phyloP scores from a whole-genome alignment of 2,329 filamentous ascomycete species.

The Alternaria triticimaculans region DNA sequence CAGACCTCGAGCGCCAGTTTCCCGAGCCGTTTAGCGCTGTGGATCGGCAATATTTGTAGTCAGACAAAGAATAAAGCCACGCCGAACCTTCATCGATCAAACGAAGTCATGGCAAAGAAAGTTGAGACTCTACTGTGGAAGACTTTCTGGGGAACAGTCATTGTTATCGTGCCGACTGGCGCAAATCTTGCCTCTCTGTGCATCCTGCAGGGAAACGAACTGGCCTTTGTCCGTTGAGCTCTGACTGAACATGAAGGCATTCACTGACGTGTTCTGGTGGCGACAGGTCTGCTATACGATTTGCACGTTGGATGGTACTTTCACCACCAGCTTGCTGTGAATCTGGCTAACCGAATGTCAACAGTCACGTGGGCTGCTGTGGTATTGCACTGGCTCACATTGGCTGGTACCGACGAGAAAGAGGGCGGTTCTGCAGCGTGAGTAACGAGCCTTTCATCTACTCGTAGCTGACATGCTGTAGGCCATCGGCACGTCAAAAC shows the following conservation, averaged over 20 bases:
- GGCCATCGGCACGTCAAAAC: not conserved
- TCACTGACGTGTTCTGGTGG: not conserved
- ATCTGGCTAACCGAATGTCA: constrained; percentile 1
- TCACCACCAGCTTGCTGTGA: not conserved
- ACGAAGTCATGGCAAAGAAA: constrained; percentile 23
- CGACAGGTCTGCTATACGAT: constrained; percentile 45
- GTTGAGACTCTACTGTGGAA: constrained; percentile 40
- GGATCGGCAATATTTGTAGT: constrained; percentile 19
- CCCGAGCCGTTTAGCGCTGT: constrained; percentile 19
- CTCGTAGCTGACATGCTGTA: not conserved
- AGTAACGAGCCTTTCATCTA: constrained; percentile 1
- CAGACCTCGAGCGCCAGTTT: constrained; percentile 8
- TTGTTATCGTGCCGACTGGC: constrained; percentile 50
- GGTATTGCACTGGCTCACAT: constrained; percentile 47
- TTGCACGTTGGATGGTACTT: constrained; percentile 51
- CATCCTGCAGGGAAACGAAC: constrained; percentile 40
- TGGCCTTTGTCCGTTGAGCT: constrained; percentile 40
- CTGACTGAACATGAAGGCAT: not conserved
- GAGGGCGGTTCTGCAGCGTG: constrained; percentile 16
- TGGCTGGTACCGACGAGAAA: constrained; percentile 31
- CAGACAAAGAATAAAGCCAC: not conserved
- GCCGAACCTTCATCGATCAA: constrained; percentile 21
- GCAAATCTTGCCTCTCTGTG: constrained; percentile 47
- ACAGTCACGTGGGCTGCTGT: constrained; percentile 45
- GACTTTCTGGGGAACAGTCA: constrained; percentile 40